A percentile compares a stretch with the other conserved stretches of the same genome.
Conservation (phyloP, 129 eudicot genomes). For the Artemisia argyi region DNA sequence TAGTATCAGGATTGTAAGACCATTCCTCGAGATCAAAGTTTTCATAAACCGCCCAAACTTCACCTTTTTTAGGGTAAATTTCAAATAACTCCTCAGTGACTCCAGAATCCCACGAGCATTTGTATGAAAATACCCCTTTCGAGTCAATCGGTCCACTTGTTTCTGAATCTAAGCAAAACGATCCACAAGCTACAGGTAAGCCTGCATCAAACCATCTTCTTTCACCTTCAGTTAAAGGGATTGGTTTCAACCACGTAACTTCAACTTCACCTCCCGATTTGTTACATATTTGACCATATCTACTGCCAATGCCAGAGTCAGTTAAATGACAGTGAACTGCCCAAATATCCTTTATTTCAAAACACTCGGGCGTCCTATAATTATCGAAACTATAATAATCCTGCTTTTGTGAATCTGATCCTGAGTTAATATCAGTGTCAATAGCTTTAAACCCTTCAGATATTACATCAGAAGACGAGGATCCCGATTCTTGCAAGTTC, state of each 20-base stretch:
- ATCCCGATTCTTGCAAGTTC: constrained; percentile 42
- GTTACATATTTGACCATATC: constrained; percentile 46
- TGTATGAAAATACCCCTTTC: constrained; percentile 45
- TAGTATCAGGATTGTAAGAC: constrained; percentile 48
- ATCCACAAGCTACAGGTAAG: constrained; percentile 61
- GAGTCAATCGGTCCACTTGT: constrained; percentile 27
- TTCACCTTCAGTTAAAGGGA: constrained; percentile 44
- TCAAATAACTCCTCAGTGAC: constrained; percentile 46
- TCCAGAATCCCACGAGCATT: constrained; percentile 45
- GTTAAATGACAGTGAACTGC: constrained; percentile 43
- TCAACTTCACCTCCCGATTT: constrained; percentile 29
- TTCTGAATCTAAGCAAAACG: constrained; percentile 48
- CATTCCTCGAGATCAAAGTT: constrained; percentile 63
- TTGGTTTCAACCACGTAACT: constrained; percentile 55
- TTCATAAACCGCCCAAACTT: constrained; percentile 70
- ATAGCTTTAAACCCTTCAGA: constrained; percentile 44
- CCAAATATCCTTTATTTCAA: constrained; percentile 59
- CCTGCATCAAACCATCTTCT: constrained; percentile 67
- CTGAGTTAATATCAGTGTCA: constrained; percentile 40
- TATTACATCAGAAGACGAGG: constrained; percentile 45
- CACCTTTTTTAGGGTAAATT: constrained; percentile 60
- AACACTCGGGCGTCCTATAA: constrained; percentile 34
- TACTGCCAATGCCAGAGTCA: constrained; percentile 31
- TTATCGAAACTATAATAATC: constrained; percentile 47
- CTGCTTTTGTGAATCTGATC: constrained; percentile 27